Evolutionary conservation across 495 filamentous ascomycete species (phyloP).

Genomic region (Cenococcum geophilum): DNA sequence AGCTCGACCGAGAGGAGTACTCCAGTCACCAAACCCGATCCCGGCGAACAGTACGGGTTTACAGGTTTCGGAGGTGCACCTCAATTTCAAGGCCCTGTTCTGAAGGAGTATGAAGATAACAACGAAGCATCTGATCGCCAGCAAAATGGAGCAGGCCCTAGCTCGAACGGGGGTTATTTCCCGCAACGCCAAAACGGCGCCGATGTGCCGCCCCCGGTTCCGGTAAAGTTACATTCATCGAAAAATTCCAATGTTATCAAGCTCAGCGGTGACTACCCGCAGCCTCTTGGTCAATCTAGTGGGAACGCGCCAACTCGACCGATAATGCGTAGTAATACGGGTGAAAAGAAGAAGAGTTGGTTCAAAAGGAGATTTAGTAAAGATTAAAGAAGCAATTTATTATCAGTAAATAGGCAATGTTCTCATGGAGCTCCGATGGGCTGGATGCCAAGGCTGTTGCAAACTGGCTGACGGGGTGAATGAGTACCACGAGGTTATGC

Average conservation of each 20-base stretch:
- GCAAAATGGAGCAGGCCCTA: background rate
- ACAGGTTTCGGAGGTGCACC: conserved; percentile 46
- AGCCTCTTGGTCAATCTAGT: background rate
- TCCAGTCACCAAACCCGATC: conserved; percentile 43
- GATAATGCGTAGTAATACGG: conserved; percentile 8
- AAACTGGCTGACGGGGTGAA: background rate
- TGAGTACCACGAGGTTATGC: background rate
- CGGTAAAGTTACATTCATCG: conserved; percentile 8
- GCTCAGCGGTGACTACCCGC: conserved; percentile 6
- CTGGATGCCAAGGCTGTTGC: background rate
- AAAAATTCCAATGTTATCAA: conserved; percentile 13
- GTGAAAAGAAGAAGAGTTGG: conserved; percentile 80
- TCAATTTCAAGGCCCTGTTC: conserved; percentile 37
- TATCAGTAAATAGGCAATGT: background rate
- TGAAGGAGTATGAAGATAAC: conserved; percentile 38
- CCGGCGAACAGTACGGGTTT: conserved; percentile 52
- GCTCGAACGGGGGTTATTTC: conserved; percentile 1
- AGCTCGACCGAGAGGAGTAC: conserved; percentile 69
- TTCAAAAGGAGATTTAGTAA: conserved; percentile 78
- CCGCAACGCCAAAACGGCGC: conserved; percentile 10
- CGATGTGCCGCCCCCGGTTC: conserved; percentile 18
- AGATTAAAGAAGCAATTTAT: conserved; percentile 33
- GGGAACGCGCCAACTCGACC: background rate
- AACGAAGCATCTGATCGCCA: conserved; percentile 20
- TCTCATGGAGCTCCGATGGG: background rate